Evolutionary conservation across 306 rosid species (phyloP).

Genomic region (Ormosia emarginata): DNA sequence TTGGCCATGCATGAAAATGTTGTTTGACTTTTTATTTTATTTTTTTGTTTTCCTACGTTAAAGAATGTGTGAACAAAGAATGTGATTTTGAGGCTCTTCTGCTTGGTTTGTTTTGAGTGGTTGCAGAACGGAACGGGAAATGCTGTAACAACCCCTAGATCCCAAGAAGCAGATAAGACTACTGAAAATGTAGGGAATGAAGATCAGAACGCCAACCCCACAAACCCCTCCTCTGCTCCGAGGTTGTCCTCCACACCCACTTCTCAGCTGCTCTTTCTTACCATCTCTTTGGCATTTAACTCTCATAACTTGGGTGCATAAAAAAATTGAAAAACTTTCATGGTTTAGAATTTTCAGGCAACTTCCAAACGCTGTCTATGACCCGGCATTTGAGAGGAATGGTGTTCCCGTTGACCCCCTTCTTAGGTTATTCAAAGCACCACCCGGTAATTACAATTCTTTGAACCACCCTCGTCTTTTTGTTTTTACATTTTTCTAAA

Average conservation of each 20-base stretch:
- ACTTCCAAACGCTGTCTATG: not conserved
- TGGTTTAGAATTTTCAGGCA: not conserved
- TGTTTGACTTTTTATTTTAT: not conserved
- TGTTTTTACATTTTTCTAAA: not conserved
- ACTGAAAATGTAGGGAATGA: not conserved
- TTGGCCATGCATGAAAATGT: not conserved
- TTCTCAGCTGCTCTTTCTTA: not conserved
- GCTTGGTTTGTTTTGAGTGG: not conserved
- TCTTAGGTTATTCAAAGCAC: not conserved
- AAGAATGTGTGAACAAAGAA: not conserved
- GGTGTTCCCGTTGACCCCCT: slow-evolving; percentile 11
- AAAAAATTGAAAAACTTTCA: not conserved
- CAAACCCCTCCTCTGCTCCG: not conserved
- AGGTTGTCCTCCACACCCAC: not conserved
- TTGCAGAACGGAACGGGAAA: not conserved
- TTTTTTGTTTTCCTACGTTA: not conserved
- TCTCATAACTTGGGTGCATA: not conserved
- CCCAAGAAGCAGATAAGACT: not conserved
- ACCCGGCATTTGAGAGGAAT: not conserved
- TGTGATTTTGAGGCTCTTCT: not conserved
- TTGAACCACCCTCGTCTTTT: not conserved
- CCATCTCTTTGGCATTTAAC: not conserved
- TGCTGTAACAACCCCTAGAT: not conserved
- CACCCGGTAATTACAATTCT: not conserved
- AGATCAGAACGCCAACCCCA: not conserved